Evolutionary conservation across 192 early-diverging fungal genomes (phyloP).

Genomic region (Backusella sp.): DNA sequence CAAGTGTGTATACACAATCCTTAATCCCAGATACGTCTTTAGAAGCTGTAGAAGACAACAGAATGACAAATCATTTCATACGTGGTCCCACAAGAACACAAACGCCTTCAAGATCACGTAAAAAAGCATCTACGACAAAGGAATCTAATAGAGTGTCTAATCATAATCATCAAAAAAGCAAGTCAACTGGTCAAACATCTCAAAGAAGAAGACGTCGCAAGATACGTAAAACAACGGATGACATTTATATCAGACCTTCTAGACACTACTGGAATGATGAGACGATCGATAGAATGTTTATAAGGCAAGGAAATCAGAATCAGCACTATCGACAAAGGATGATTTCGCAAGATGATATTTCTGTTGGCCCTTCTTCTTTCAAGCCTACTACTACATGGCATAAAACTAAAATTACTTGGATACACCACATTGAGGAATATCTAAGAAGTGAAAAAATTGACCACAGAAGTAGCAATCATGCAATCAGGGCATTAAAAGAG

Average conservation of each 20-base stretch:
- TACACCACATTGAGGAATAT: background rate
- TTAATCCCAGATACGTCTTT: background rate
- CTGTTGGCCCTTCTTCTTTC: background rate
- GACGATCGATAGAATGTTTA: background rate
- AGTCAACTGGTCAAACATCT: background rate
- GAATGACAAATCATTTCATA: background rate
- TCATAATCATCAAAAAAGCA: background rate
- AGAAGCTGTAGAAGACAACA: background rate
- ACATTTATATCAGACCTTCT: background rate
- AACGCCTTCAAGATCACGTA: background rate
- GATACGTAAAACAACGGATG: background rate
- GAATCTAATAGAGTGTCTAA: background rate
- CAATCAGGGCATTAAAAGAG: background rate
- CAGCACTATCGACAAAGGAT: background rate
- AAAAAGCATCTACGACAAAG: background rate
- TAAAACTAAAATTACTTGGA: background rate
- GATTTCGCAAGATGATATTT: background rate
- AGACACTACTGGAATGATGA: background rate
- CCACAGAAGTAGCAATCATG: background rate
- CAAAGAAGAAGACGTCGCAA: background rate
- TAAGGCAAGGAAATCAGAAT: background rate
- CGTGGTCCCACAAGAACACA: background rate
- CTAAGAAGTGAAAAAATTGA: background rate
- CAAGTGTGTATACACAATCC: background rate
- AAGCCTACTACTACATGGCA: background rate